Evolutionary conservation across 345 rosid genomes (phyloP), one percentile per base, ranked within the genome.

Genomic region (Dovyalis caffra): DNA sequence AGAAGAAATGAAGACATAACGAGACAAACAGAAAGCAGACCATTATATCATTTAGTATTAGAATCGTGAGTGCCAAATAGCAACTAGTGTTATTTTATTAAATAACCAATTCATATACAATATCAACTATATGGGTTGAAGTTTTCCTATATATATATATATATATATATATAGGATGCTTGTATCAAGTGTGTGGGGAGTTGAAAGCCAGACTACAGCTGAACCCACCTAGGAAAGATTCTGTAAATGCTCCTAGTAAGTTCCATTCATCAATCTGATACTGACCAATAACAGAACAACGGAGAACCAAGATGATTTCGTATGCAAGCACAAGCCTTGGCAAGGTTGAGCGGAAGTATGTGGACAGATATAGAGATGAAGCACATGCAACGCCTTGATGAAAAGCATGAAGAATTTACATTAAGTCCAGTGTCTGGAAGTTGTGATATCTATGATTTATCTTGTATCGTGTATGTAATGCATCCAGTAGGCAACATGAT

Each of bases 1-100:
- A 40, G 10, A 31, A 47, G n/a, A 34, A 16, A 10, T 21, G 64
- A 7, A 18, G 8, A 31, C 62, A 63, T 16, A 32, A 40, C 35
- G 29, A 53, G 34, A 70, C 28, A 68, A 56, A 70, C 26, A 49
- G 23, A 63, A 67, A 73, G 70, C 31, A 58, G 43, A 23, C 10
- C 33, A 66, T 25, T 35, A 53, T 60, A 40, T 43, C 31, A 49
- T 32, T 69, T 45, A 49, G 64, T n/a, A 37, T 60, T 8, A 8
- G 25, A 32, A 12, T 18, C 5, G 11, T 6, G 37, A 25, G n/a
- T 34, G 45, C 20, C 23, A 68, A 43, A 28, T 28, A 40, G 43
- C 45, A 38, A 25, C 20, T 8, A 12, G 6, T 34, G 15, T 34
- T 34, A 34, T 5, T 33, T 40, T 25, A n/a, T 33, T 4, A 56